Percentiles rank a stretch among this genome's conserved stretches.
Conservation (phyloP, 441 rosid genomes). For the Erysimum cheiri region DNA sequence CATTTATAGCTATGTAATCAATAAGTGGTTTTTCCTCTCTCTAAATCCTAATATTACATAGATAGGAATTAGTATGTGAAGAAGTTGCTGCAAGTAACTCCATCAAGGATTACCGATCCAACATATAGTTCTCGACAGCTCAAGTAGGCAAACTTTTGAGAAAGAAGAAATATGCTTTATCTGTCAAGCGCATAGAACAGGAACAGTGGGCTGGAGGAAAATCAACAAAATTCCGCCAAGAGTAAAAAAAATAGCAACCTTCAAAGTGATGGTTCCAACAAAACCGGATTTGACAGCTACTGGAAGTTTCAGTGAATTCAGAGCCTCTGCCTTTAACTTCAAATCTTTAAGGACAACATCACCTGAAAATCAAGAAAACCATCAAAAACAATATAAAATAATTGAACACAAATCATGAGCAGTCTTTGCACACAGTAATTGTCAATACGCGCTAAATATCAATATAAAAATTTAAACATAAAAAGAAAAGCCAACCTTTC, state of each 20-base stretch:
- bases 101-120: slow-evolving; percentile 16
- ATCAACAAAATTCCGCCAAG: slow-evolving; percentile 18
- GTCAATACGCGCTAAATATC: not conserved
- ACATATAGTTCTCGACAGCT: slow-evolving; percentile 29
- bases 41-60: slow-evolving; percentile 3
- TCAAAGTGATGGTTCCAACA: slow-evolving; percentile 87
- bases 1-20: slow-evolving; percentile 26
- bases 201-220: slow-evolving; percentile 1
- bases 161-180: slow-evolving; percentile 16
- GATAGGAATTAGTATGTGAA: slow-evolving; percentile 22
- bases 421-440: slow-evolving; percentile 22
- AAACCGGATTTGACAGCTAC: slow-evolving; percentile 97
- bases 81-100: slow-evolving; percentile 28
- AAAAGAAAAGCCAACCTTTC: slow-evolving; percentile 67
- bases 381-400: slow-evolving; percentile 15
- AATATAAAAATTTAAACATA: not conserved
- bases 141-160: slow-evolving; percentile 23
- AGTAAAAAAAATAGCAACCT: slow-evolving; percentile 58
- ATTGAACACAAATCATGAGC: slow-evolving; percentile 3
- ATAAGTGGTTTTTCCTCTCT: slow-evolving; percentile 23
- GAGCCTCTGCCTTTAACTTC: slow-evolving; percentile 91
- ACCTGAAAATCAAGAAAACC: slow-evolving; percentile 56
- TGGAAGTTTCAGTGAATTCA: slow-evolving; percentile 88
- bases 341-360: slow-evolving; percentile 97
- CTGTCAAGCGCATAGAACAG: slow-evolving; percentile 5